These are phyloP conservation scores for Dacryopinax spathularia DNA, from an alignment of 768 basidiomycete genomes.

Conservation along the genomic window DNA sequence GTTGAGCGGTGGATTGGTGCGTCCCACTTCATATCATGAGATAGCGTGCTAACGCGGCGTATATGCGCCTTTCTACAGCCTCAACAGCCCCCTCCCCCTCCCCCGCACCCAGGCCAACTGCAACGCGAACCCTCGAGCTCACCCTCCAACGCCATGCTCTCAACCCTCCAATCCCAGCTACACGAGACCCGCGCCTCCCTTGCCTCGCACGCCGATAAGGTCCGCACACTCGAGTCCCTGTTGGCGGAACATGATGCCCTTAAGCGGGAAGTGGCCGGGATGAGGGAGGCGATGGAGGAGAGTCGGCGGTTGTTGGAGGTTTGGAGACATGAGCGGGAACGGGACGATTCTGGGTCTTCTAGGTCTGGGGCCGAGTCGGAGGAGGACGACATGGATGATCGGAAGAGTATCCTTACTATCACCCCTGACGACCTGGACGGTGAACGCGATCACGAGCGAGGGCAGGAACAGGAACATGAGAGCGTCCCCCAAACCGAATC, in stretches of 20 bases:
- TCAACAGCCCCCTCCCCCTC: conserved; percentile 33
- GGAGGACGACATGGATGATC: conserved; percentile 57
- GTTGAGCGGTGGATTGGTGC: conserved; percentile 64
- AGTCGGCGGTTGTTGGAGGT: conserved; percentile 39
- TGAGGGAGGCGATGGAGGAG: conserved; percentile 60
- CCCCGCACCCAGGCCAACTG: conserved; percentile 14
- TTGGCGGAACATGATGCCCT: conserved; percentile 72
- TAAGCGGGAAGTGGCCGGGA: conserved; percentile 55
- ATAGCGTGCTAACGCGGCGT: neutral
- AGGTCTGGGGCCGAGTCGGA: conserved; percentile 17
- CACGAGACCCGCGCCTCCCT: conserved; percentile 71
- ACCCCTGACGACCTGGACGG: conserved; percentile 50
- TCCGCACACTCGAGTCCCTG: conserved; percentile 60
- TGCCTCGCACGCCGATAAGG: conserved; percentile 63
- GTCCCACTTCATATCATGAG: conserved; percentile 19
- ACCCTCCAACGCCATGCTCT: conserved; percentile 28
- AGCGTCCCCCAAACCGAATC: too few species aligned
- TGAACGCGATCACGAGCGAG: conserved; percentile 51
- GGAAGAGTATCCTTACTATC: conserved; percentile 56
- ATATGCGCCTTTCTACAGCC: conserved; percentile 31
- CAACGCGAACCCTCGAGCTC: conserved; percentile 18
- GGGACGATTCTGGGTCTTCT: conserved; percentile 7
- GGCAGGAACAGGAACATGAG: conserved; percentile 58
- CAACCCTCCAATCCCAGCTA: conserved; percentile 67
- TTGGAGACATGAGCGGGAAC: conserved; percentile 23